Percentiles rank a stretch among this genome's conserved stretches.
Conservation (phyloP, 139 green algal species). For the Gonium pectorale region DNA sequence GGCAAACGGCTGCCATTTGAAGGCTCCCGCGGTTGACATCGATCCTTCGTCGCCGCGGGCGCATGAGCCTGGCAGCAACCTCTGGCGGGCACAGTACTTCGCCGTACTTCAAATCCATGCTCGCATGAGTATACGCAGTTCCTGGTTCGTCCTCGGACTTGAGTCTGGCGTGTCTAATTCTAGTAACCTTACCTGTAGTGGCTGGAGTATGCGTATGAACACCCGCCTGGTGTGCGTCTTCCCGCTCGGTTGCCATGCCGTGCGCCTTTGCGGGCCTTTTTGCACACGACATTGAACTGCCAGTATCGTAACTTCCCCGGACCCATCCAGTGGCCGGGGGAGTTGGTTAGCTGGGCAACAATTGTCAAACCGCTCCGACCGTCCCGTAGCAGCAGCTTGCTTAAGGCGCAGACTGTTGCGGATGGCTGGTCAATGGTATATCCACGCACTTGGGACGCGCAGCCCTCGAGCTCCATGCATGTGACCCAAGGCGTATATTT, state of each 20-base stretch:
- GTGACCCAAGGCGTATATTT: not conserved
- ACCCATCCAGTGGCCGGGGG: slow-evolving; percentile 23
- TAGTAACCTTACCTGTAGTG: no score
- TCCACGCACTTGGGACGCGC: no score
- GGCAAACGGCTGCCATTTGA: slow-evolving; percentile 53
- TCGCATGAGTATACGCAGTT: no score
- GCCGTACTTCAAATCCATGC: no score
- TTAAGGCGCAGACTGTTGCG: no score
- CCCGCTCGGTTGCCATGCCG: slow-evolving; percentile 10
- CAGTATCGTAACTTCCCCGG: slow-evolving; percentile 35
- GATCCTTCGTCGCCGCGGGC: slow-evolving; percentile 53
- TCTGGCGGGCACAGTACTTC: slow-evolving; percentile 58
- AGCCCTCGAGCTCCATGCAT: no score
- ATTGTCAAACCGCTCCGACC: not conserved
- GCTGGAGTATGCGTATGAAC: no score
- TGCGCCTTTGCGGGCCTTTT: slow-evolving; percentile 30
- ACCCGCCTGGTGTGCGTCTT: slow-evolving; percentile 31
- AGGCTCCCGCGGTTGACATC: slow-evolving; percentile 21
- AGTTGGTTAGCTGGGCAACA: slow-evolving; percentile 23
- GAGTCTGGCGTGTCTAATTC: no score
- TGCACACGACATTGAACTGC: slow-evolving; percentile 21
- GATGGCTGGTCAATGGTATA: no score
- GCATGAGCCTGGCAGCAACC: slow-evolving; percentile 53
- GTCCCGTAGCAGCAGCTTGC: no score
- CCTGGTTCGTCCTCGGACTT: no score